phyloP scores from a whole-genome alignment of 1,139 yeast species.

The Pichia kudriavzevii region DNA sequence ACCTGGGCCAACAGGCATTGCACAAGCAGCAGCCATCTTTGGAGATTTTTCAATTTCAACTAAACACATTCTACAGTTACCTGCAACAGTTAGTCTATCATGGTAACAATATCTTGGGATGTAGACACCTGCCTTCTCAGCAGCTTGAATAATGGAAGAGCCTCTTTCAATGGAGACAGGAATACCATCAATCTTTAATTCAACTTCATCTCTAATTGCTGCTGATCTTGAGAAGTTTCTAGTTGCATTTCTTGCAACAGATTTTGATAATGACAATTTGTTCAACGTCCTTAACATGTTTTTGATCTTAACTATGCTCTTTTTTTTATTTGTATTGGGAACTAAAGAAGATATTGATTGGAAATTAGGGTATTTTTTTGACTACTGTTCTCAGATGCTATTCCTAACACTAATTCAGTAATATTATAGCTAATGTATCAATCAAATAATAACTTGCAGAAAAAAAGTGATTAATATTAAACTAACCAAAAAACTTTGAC shows the following conservation, averaged over 20 bases:
- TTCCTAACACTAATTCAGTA: too few species aligned
- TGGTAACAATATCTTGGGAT: slow-evolving; percentile 90
- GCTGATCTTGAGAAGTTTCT: slow-evolving; percentile 13
- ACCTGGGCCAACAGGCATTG: slow-evolving; percentile 84
- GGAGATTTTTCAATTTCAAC: slow-evolving; percentile 90
- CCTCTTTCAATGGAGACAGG: slow-evolving; percentile 79
- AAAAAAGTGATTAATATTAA: too few species aligned
- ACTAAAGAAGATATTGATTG: too few species aligned
- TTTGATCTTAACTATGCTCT: too few species aligned
- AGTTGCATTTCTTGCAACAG: slow-evolving; percentile 11
- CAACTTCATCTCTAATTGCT: slow-evolving; percentile 40
- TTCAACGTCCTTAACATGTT: slow-evolving; percentile 15
- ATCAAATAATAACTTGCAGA: too few species aligned
- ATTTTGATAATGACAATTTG: slow-evolving; percentile 11
- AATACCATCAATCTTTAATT: slow-evolving; percentile 71
- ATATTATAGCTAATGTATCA: too few species aligned
- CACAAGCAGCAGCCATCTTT: slow-evolving; percentile 85
- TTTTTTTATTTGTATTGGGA: slow-evolving; percentile 1
- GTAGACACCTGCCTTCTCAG: slow-evolving; percentile 83
- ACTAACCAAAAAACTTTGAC: too few species aligned
- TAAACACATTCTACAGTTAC: slow-evolving; percentile 90
- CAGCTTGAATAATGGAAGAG: slow-evolving; percentile 83
- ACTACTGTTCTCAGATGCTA: too few species aligned
- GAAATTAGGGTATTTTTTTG: too few species aligned
- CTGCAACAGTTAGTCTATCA: slow-evolving; percentile 88